Evolutionary conservation across 805 yeast genomes (phyloP), one percentile per base, ranked within the genome.

Genomic region (Wickerhamia fluorescens): DNA sequence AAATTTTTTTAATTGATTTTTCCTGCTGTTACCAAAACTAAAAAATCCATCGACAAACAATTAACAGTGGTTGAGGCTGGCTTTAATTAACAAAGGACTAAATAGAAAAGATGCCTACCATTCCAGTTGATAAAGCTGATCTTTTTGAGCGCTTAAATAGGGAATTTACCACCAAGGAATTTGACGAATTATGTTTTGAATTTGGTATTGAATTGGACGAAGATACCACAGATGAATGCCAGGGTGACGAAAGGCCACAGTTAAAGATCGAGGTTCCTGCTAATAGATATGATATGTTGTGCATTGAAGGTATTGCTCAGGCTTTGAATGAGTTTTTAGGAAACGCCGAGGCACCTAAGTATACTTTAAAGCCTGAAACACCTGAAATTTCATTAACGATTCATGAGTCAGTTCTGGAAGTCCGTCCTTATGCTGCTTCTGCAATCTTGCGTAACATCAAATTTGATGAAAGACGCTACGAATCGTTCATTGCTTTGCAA

Each of bases 201-300:
- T 92, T 88, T 46, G 99, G 99, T 47, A 78, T 92, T 44, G 99
- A 92, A 66, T 73, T 92, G 38, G 99, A 92, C 56, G 99, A 94
- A 63, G 97, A 94, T 57, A 86, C 95, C 52, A 83, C 94, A 24
- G 85, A 81, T 20, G 78, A 73, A 27, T 78, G 81, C 41, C 59
- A 54, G 36, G 54, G 66, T n/a, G 83, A 75, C 40, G 95, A 85
- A 59, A 79, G 95, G 57, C 96, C 99, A n/a, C 94, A 89, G 60
- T 71, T 85, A 48, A 92, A 92, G 64, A 86, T 92, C 49, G 99
- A 92, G 58, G 78, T 94, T 40, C 96, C 96, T 34, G 99, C 99
- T 38, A 92, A 92, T 65, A 82, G 99, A 69, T 94, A 92, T 53
- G 99, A 92, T 57, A 77, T 92, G 88, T 75, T 92, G 42, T 94